Base-by-base conservation (phyloP, 345 rosid genomes). In the Psidium friedrichsthalianum region DNA sequence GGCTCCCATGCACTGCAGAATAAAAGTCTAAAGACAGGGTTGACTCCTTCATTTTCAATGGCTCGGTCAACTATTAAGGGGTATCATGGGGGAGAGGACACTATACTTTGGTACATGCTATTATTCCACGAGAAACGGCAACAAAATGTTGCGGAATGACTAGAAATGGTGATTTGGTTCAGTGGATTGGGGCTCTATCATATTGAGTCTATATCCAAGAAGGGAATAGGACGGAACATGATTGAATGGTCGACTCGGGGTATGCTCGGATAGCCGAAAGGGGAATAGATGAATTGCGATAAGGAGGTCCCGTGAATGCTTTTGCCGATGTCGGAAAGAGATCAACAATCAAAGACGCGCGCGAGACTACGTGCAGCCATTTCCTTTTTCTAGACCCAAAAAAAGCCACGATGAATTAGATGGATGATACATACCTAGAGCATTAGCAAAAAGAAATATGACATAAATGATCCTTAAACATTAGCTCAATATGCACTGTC, bases 401-500 rank as follows among this genome's bases (percentile, higher is more conserved):
- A n/a, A 61, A 16, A 16, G 44, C 18, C 44, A 7, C 74, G 0
- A 20, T 7, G 44, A 64, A 16, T 32, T 32, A 32, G 3, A 32
- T 8, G 44, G 22, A 16, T 8, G 12, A 32, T 29, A 27, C 3
- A 5, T 29, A 10, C 42, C 42, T 14, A 6, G 22, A 32, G 76
- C 76, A 64, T 64, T 3, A 8, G 10, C 3, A 1, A 16, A 64
- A 32, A 64, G 6, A 2, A 4, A 64, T 1, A 32, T 29, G 21
- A 16, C 6, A 6, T 2, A 9, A 0, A 27, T 6, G 1, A 14
- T 59, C 0, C 1, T 27, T 27, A 27, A 27, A 59, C 7, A 14
- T 61, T 29, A 8, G 3, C 0, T 61, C 0, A 6, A 61, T 27
- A 1, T 29, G 5, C 6, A 29, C 14, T 29, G 0, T 6, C 2